These are phyloP conservation scores for Globisporangium emineosum DNA, from an alignment of 352 stramenopile genomes.

Conservation along the genomic window DNA sequence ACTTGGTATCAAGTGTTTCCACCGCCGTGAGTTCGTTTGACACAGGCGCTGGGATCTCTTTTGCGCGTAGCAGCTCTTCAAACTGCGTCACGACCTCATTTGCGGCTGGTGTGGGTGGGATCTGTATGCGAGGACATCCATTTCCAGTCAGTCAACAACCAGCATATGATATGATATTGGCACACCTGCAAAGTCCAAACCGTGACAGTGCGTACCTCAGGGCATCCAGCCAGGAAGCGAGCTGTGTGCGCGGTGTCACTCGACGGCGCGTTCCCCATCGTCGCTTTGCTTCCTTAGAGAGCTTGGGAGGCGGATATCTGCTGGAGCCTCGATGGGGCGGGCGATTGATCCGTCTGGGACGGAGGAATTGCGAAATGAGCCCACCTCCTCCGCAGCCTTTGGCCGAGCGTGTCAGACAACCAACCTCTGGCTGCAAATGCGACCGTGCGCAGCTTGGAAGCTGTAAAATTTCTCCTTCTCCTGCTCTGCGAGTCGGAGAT, in stretches of 20 bases:
- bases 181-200: not conserved
- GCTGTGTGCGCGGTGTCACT: constrained; percentile 27
- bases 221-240: constrained; percentile 57
- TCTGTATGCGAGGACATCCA: constrained; percentile 23
- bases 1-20: constrained; percentile 59
- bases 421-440: not conserved
- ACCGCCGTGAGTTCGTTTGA: constrained; percentile 38
- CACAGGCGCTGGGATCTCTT: constrained; percentile 24
- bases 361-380: constrained; percentile 4
- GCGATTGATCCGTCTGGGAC: too few species aligned
- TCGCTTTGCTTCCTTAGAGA: not conserved
- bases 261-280: constrained; percentile 55
- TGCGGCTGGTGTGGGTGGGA: constrained; percentile 37
- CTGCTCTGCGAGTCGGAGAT: not conserved
- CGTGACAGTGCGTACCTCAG: constrained; percentile 29
- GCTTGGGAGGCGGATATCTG: not conserved
- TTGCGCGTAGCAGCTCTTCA: constrained; percentile 36
- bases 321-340: not conserved
- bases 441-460: not conserved
- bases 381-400: not conserved
- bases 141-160: not conserved
- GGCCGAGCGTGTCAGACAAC: not conserved
- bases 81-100: constrained; percentile 43
- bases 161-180: not conserved
- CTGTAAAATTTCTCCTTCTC: not conserved